These are phyloP conservation scores for Trichothecium roseum DNA, from an alignment of 2,329 filamentous ascomycete genomes.

Conservation along the genomic window DNA sequence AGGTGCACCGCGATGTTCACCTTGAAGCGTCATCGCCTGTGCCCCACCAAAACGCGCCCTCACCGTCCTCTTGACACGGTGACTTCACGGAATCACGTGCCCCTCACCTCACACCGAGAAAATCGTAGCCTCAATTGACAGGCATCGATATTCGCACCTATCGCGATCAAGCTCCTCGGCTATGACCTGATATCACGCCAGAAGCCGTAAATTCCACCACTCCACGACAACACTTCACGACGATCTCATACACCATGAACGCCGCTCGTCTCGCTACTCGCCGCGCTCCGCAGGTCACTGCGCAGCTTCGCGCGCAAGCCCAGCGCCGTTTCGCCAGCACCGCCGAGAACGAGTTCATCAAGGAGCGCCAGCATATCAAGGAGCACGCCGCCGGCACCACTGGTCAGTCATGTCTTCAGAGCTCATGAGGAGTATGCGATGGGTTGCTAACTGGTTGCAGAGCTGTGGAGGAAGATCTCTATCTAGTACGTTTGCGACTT, in stretches of 20 bases:
- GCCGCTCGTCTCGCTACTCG: constrained; percentile 52
- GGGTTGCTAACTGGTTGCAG: constrained; percentile 38
- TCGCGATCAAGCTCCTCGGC: neutral
- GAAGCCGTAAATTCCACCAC: neutral
- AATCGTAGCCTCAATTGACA: constrained; percentile 4
- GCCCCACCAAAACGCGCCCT: too few relatives aligned
- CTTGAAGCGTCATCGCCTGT: too few relatives aligned
- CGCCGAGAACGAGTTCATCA: constrained; percentile 86
- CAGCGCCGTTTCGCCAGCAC: constrained; percentile 67
- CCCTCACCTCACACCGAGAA: neutral
- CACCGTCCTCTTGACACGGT: too few relatives aligned
- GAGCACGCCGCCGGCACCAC: constrained; percentile 77
- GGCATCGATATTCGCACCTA: constrained; percentile 7
- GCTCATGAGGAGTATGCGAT: constrained; percentile 7
- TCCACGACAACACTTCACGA: constrained; percentile 10
- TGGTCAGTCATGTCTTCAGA: too few relatives aligned
- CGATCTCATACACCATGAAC: constrained; percentile 41
- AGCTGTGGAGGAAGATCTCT: constrained; percentile 91
- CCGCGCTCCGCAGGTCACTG: constrained; percentile 50
- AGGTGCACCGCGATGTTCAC: too few relatives aligned
- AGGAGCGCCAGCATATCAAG: constrained; percentile 83
- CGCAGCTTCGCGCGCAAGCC: constrained; percentile 46
- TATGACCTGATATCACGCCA: constrained; percentile 12
- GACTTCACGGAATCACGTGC: constrained; percentile 7
- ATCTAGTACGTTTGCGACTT: constrained; percentile 64